A percentile compares a stretch with the other conserved stretches of the same genome.
phyloP scores from a whole-genome alignment of 495 filamentous ascomycete genomes.

The Daldinia loculata region DNA sequence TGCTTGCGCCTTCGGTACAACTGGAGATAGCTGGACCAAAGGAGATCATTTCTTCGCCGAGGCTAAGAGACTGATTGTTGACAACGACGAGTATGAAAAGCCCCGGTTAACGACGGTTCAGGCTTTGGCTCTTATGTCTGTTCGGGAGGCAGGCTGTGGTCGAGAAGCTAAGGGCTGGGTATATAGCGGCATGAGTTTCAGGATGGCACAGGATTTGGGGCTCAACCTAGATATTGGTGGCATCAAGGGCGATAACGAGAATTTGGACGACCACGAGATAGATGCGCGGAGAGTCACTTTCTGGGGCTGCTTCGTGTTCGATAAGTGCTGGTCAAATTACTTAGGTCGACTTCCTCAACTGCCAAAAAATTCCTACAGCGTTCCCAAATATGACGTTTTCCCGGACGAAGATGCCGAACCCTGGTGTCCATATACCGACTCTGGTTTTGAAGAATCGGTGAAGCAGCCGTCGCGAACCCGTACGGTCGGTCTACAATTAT shows the following conservation, averaged over 20 bases:
- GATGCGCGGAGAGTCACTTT: constrained; percentile 93
- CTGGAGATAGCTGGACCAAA: constrained; percentile 80
- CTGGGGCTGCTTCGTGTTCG: constrained; percentile 98
- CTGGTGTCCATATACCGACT: constrained; percentile 92
- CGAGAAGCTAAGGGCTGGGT: constrained; percentile 97
- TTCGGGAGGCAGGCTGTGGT: constrained; percentile 94
- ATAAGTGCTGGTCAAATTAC: constrained; percentile 99
- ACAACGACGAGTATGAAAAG: constrained; percentile 93
- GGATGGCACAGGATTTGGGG: constrained; percentile 96
- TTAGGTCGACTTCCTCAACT: constrained; percentile 92
- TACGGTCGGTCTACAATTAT: constrained; percentile 82
- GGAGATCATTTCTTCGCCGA: constrained; percentile 98
- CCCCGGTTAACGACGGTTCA: constrained; percentile 93
- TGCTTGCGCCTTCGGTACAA: constrained; percentile 71
- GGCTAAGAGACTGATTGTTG: constrained; percentile 86
- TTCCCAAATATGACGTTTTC: constrained; percentile 90
- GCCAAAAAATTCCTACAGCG: constrained; percentile 76
- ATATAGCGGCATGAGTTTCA: constrained; percentile 97
- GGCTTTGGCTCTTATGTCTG: constrained; percentile 93
- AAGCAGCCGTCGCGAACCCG: constrained; percentile 85
- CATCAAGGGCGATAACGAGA: constrained; percentile 62
- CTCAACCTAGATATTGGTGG: constrained; percentile 85
- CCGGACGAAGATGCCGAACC: constrained; percentile 83
- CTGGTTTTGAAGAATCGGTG: constrained; percentile 71
- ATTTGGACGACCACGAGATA: constrained; percentile 80